Percentiles rank a stretch among this genome's conserved stretches.
These are phyloP conservation scores for Lepidium africanum DNA, from an alignment of 345 rosid species.

Conservation along the genomic window DNA sequence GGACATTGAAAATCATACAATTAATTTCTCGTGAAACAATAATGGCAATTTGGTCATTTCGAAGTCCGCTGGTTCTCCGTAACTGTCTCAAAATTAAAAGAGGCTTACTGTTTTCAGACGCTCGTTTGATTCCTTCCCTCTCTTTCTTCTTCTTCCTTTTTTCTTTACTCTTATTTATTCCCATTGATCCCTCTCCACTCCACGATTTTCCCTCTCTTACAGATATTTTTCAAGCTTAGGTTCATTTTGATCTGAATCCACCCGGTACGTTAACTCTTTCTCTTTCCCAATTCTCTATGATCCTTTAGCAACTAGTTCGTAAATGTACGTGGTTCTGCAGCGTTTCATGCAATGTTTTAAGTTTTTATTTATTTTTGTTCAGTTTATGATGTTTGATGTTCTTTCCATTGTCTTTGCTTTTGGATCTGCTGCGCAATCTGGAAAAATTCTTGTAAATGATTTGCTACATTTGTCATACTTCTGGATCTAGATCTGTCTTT, in stretches of 20 bases:
- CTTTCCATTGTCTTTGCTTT: not conserved
- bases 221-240: not conserved
- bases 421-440: constrained; percentile 11
- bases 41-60: not conserved
- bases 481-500: constrained; percentile 22
- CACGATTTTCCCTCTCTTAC: not conserved
- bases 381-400: not conserved
- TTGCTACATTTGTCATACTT: constrained; percentile 1
- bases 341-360: not conserved
- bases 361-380: not conserved
- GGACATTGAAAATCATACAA: not conserved
- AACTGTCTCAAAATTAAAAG: constrained; percentile 19
- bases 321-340: not conserved
- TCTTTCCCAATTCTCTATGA: not conserved
- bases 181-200: not conserved
- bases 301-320: not conserved
- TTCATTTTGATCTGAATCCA: constrained; percentile 8
- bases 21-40: not conserved
- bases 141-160: constrained; percentile 7
- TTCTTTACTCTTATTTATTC: constrained; percentile 3
- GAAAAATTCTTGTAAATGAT: not conserved
- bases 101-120: constrained; percentile 2
- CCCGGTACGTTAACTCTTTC: constrained; percentile 3
- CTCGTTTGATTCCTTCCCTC: constrained; percentile 18
- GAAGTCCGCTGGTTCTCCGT: constrained; percentile 10